Evolutionary conservation across 768 basidiomycete genomes (phyloP).

Genomic region (Lactifluus subvellereus): DNA sequence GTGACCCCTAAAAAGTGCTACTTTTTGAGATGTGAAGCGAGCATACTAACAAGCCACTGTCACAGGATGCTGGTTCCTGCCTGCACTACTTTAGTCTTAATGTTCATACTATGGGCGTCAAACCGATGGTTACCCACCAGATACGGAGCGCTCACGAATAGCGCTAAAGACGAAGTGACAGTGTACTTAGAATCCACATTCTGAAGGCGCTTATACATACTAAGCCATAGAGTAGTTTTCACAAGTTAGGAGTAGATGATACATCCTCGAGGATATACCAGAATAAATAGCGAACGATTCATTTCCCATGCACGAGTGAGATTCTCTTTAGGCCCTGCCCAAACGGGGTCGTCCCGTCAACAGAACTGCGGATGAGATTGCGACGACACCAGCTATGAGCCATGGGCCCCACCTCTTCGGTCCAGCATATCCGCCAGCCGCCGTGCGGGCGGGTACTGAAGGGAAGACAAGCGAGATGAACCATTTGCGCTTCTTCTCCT

Average conservation of each 20-base stretch:
- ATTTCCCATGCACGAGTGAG: neutral
- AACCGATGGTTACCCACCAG: neutral
- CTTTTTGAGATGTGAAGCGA: no score
- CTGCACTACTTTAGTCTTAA: no score
- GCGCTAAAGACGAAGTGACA: neutral
- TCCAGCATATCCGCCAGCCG: conserved; percentile 11
- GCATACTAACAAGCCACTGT: no score
- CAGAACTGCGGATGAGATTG: conserved; percentile 29
- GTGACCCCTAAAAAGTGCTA: no score
- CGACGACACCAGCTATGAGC: conserved; percentile 41
- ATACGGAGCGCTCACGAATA: neutral
- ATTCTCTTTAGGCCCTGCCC: neutral
- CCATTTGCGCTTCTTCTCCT: conserved; percentile 28
- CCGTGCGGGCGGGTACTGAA: conserved; percentile 42
- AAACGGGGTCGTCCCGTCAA: conserved; percentile 6
- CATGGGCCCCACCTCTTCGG: conserved; percentile 25
- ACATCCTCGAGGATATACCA: neutral
- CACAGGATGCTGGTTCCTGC: no score
- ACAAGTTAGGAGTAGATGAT: neutral
- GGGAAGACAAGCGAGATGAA: conserved; percentile 28
- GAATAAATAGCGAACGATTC: neutral
- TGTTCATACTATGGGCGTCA: no score
- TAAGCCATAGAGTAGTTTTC: neutral
- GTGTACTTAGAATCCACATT: neutral
- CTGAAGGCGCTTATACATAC: no score